Conservation (phyloP, 129 eudicot genomes). For the Cynara cardunculus region DNA sequence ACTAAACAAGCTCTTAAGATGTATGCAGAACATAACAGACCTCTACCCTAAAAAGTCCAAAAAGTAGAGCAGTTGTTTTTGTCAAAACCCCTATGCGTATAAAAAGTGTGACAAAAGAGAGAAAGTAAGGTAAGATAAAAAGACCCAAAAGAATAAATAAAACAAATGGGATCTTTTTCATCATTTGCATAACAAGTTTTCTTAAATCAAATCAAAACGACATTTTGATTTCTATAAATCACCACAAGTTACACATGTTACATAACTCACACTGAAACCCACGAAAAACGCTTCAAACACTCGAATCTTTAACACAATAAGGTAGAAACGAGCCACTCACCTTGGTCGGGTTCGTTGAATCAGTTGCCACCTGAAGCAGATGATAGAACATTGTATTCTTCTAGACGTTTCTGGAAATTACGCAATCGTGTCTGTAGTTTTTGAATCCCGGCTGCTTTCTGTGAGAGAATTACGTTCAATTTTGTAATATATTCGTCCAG, state of each 20-base stretch:
- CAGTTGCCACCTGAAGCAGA: slow-evolving; percentile 34
- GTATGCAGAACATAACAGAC: not conserved
- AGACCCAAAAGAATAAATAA: not conserved
- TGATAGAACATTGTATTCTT: slow-evolving; percentile 41
- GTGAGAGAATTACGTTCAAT: slow-evolving; percentile 50
- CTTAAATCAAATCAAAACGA: slow-evolving; percentile 3
- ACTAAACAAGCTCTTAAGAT: not conserved
- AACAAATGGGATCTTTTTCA: not conserved
- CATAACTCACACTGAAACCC: slow-evolving; percentile 23
- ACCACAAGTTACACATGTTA: slow-evolving; percentile 17
- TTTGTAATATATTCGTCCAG: slow-evolving; percentile 60
- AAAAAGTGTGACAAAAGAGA: not conserved
- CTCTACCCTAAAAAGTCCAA: not conserved
- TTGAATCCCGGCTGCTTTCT: slow-evolving; percentile 52
- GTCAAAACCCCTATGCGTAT: not conserved
- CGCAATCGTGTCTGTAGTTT: slow-evolving; percentile 41
- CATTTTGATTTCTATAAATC: slow-evolving; percentile 22
- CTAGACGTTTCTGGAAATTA: slow-evolving; percentile 41
- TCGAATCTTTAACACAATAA: slow-evolving; percentile 15
- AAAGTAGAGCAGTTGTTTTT: not conserved
- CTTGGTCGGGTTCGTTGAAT: not conserved
- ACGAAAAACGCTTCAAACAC: not conserved
- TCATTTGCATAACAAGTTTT: not conserved
- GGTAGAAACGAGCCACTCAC: not conserved
- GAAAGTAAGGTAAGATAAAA: not conserved